Evolutionary conservation across 2,329 filamentous ascomycete genomes (phyloP).

Genomic region (Aspergillus quadricinctus): DNA sequence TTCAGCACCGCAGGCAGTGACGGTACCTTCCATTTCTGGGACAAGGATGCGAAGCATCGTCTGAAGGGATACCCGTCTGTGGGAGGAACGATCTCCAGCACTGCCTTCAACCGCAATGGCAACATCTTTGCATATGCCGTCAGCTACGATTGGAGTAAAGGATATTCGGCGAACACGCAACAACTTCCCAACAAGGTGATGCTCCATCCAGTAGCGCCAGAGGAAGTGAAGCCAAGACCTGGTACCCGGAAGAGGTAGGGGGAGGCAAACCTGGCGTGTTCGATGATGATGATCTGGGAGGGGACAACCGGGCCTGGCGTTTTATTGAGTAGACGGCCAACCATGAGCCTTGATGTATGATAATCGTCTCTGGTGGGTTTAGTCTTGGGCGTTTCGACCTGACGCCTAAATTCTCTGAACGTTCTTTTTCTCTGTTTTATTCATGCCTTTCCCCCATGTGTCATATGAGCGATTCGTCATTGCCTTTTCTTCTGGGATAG

Average conservation of each 20-base stretch:
- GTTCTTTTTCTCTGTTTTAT: background rate
- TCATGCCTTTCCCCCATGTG: conserved; percentile 5
- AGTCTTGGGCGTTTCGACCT: background rate
- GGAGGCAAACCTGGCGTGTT: background rate
- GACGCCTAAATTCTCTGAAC: background rate
- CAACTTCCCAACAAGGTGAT: conserved; percentile 71
- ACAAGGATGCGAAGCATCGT: conserved; percentile 84
- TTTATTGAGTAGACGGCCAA: background rate
- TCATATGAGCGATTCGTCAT: conserved; percentile 17
- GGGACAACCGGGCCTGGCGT: background rate
- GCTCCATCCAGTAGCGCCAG: conserved; percentile 70
- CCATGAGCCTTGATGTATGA: background rate
- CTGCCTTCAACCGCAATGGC: conserved; percentile 84
- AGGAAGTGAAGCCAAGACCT: conserved; percentile 58
- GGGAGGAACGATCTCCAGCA: conserved; percentile 81
- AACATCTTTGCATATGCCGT: conserved; percentile 83
- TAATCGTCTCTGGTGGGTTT: background rate
- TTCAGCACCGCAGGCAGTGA: conserved; percentile 95
- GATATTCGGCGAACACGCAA: conserved; percentile 77
- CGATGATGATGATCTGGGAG: background rate
- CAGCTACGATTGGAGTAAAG: conserved; percentile 98
- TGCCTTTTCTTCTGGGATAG: background rate
- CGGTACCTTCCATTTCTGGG: conserved; percentile 77
- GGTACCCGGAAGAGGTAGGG: conserved; percentile 40
- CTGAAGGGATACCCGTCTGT: conserved; percentile 84